Conservation (phyloP, 768 basidiomycete species). For the Porphyrellus cyaneotinctus region DNA sequence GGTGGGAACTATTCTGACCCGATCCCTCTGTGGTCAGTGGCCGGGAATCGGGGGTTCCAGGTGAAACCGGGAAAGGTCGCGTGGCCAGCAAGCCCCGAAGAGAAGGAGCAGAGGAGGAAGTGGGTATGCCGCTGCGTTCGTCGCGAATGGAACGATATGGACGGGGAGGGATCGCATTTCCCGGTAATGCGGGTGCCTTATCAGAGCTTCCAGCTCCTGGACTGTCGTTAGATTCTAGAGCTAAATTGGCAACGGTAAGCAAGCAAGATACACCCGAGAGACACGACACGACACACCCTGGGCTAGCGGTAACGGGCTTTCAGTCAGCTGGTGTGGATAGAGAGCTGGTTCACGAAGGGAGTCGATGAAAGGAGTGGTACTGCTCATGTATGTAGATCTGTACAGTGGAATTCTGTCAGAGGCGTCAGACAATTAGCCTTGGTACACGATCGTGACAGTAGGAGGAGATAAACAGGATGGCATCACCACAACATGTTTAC, state of each 20-base stretch:
- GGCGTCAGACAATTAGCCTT: slow-evolving; percentile 2
- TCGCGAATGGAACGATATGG: slow-evolving; percentile 34
- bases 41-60: slow-evolving; percentile 12
- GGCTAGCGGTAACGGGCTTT: background rate
- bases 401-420: background rate
- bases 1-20: slow-evolving; percentile 43
- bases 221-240: slow-evolving; percentile 1
- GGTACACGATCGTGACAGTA: background rate
- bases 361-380: slow-evolving; percentile 11
- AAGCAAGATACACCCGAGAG: background rate
- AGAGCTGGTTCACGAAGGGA: slow-evolving; percentile 15
- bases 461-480: background rate
- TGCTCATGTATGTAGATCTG: slow-evolving; percentile 18
- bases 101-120: slow-evolving; percentile 41
- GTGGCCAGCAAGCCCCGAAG: slow-evolving; percentile 26
- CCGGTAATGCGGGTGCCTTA: slow-evolving; percentile 39
- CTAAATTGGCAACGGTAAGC: slow-evolving; percentile 6
- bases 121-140: slow-evolving; percentile 36
- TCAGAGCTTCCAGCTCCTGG: slow-evolving; percentile 42
- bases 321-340: slow-evolving; percentile 2
- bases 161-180: slow-evolving; percentile 32
- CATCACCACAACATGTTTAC: slow-evolving; percentile 11
- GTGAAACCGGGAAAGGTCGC: slow-evolving; percentile 17
- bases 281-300: slow-evolving; percentile 10
- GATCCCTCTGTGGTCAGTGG: slow-evolving; percentile 37